These are phyloP conservation scores for Crataegus laevigata DNA, from an alignment of 306 rosid species.

Conservation along the genomic window DNA sequence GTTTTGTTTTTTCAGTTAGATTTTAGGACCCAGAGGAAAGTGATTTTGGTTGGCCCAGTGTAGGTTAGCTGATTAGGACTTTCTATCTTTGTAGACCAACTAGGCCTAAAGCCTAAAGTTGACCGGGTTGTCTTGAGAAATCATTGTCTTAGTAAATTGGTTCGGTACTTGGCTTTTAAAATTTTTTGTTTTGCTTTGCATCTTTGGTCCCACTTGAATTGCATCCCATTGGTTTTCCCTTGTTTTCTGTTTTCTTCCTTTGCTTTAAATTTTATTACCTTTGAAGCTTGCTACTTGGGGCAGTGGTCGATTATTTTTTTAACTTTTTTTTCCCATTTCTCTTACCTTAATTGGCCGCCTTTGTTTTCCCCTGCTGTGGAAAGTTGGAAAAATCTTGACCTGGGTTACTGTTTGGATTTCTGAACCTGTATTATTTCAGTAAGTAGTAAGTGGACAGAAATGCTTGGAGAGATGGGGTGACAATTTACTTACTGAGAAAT, in stretches of 20 bases:
- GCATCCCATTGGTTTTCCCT: background rate
- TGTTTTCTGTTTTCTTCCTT: background rate
- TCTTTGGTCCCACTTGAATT: constrained; percentile 6
- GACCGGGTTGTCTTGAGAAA: background rate
- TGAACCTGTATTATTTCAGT: too few relatives aligned
- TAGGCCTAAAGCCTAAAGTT: constrained; percentile 10
- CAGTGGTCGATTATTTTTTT: background rate
- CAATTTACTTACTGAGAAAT: too few relatives aligned
- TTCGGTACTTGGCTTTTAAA: background rate
- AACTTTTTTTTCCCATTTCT: background rate
- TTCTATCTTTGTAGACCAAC: constrained; percentile 9
- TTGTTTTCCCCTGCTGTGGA: background rate
- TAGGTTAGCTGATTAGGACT: constrained; percentile 13
- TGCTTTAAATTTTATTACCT: background rate
- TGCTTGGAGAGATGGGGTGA: too few relatives aligned
- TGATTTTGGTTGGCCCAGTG: constrained; percentile 9
- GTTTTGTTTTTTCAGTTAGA: background rate
- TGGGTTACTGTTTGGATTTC: background rate
- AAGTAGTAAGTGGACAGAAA: too few relatives aligned
- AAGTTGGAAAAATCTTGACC: background rate
- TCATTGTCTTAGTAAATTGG: constrained; percentile 5
- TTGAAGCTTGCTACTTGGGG: constrained; percentile 1
- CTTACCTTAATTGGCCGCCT: background rate
- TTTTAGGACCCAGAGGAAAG: constrained; percentile 10
- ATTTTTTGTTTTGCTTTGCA: background rate